Conservation (phyloP, 257 asterid genomes). For the Orobanche coerulescens region DNA sequence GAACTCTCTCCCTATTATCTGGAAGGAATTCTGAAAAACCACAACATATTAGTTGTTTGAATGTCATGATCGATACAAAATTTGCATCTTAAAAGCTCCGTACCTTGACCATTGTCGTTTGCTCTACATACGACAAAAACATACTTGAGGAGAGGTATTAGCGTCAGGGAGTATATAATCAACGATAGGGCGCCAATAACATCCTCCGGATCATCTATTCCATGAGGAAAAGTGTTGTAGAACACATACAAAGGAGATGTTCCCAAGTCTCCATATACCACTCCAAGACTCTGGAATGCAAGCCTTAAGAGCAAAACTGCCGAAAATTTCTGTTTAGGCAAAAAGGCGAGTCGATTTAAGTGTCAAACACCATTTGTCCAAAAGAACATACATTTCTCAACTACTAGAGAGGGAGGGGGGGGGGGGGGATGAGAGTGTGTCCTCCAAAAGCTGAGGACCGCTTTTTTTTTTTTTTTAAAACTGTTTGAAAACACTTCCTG, state of each 20-base stretch:
- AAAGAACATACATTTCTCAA: not conserved
- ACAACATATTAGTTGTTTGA: no score
- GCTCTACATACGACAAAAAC: constrained; percentile 98
- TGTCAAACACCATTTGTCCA: not conserved
- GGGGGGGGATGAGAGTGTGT: no score
- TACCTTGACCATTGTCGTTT: constrained; percentile 96
- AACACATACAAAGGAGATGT: constrained; percentile 96
- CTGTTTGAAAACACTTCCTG: not conserved
- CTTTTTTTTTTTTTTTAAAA: no score
- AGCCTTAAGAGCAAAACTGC: constrained; percentile 74
- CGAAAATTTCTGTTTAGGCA: constrained; percentile 62
- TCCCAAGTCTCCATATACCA: constrained; percentile 96
- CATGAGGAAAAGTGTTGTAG: constrained; percentile 86
- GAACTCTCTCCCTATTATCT: not conserved
- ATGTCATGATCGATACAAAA: no score
- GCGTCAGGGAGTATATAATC: constrained; percentile 89
- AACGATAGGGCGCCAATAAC: constrained; percentile 87
- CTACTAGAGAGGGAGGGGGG: no score
- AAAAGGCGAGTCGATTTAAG: constrained; percentile 19
- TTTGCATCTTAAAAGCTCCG: constrained; percentile 2
- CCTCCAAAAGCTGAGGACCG: no score
- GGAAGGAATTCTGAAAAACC: no score
- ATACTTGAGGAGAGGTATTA: constrained; percentile 95
- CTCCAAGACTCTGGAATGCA: constrained; percentile 97
- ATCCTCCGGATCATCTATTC: constrained; percentile 73